Conservation (phyloP, 495 filamentous ascomycete species). For the Oidiodendron maius region DNA sequence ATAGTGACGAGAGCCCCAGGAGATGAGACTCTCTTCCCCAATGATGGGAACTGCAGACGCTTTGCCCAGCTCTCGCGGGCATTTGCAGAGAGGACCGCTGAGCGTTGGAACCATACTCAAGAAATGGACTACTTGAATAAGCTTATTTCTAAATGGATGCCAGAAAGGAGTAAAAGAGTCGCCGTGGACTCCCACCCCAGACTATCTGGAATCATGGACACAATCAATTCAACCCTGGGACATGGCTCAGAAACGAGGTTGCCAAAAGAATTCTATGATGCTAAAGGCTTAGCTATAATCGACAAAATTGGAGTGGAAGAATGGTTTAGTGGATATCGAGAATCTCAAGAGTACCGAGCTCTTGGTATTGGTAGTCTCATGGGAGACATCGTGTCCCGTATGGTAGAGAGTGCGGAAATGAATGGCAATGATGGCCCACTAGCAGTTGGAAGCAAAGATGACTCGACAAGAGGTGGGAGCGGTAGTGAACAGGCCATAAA, state of each 20-base stretch:
- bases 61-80: slow-evolving; percentile 73
- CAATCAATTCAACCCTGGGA: slow-evolving; percentile 79
- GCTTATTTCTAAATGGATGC: slow-evolving; percentile 79
- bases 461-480: slow-evolving; percentile 26
- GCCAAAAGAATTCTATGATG: slow-evolving; percentile 83
- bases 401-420: slow-evolving; percentile 66
- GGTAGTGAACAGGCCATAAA: slow-evolving; percentile 53
- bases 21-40: slow-evolving; percentile 91
- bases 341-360: slow-evolving; percentile 76
- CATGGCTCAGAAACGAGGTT: slow-evolving; percentile 76
- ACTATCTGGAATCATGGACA: slow-evolving; percentile 88
- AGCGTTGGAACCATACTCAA: slow-evolving; percentile 70
- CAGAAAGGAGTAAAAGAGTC: slow-evolving; percentile 55
- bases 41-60: slow-evolving; percentile 77
- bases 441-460: slow-evolving; percentile 39
- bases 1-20: slow-evolving; percentile 65
- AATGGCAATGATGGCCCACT: slow-evolving; percentile 50
- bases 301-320: slow-evolving; percentile 82
- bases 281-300: slow-evolving; percentile 60
- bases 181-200: slow-evolving; percentile 80
- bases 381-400: slow-evolving; percentile 70
- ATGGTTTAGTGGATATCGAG: slow-evolving; percentile 85
- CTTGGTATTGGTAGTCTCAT: slow-evolving; percentile 81
- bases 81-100: slow-evolving; percentile 76
- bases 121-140: slow-evolving; percentile 82